A percentile compares a stretch with the other conserved stretches of the same genome.
These are phyloP conservation scores for Apiotrichum domesticum DNA, from an alignment of 1,284 basidiomycete genomes.

Conservation along the genomic window DNA sequence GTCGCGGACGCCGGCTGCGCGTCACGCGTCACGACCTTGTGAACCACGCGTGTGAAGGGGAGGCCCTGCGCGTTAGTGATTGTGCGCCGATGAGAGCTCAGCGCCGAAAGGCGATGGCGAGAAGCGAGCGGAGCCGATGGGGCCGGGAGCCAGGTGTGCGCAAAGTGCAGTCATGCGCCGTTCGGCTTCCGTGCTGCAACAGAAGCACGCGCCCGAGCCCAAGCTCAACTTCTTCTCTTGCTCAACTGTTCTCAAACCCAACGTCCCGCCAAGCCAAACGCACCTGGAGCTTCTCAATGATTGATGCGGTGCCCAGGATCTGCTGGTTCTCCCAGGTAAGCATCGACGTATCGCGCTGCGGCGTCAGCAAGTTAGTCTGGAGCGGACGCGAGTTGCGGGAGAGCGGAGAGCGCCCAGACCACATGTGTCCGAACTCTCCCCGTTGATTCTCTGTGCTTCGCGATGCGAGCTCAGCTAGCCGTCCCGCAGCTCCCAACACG, in stretches of 20 bases:
- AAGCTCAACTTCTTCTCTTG: no score
- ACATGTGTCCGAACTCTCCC: no score
- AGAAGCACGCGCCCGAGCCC: not conserved
- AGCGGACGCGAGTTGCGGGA: no score
- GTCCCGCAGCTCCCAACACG: conserved; percentile 11
- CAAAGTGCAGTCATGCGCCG: no score
- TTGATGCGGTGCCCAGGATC: conserved; percentile 57
- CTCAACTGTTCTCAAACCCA: no score
- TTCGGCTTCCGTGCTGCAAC: not conserved
- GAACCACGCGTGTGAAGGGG: conserved; percentile 74
- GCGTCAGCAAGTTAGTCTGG: not conserved
- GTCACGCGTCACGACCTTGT: conserved; percentile 78
- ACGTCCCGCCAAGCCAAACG: conserved; percentile 19
- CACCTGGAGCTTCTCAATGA: conserved; percentile 78
- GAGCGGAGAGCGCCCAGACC: no score
- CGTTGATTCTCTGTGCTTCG: not conserved
- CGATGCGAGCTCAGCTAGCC: not conserved
- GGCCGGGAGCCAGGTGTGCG: no score
- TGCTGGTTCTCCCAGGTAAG: conserved; percentile 74
- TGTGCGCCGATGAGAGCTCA: not conserved
- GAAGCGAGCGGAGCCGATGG: no score
- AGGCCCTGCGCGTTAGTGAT: conserved; percentile 54
- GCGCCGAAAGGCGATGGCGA: no score
- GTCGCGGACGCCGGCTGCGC: conserved; percentile 73
- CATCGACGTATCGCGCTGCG: conserved; percentile 77